Percentiles rank a stretch among this genome's conserved stretches.
phyloP scores from a whole-genome alignment of 805 yeast genomes.

The Yamadazyma paraphyllophila region DNA sequence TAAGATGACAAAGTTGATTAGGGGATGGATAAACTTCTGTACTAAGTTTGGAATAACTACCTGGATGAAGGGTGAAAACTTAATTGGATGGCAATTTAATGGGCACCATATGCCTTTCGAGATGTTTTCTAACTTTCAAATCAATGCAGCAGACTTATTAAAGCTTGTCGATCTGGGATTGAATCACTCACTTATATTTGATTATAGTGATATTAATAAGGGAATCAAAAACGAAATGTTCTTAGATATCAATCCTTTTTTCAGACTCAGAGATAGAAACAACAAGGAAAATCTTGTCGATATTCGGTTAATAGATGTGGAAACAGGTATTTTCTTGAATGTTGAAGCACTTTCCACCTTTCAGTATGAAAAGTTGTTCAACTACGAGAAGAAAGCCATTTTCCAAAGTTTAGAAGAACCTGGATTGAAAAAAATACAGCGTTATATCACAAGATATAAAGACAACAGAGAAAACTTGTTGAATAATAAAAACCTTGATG shows the following conservation, averaged over 20 bases:
- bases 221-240: conserved; percentile 23
- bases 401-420: conserved; percentile 13
- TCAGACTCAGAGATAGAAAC: conserved; percentile 32
- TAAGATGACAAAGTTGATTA: conserved; percentile 36
- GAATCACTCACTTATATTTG: conserved; percentile 44
- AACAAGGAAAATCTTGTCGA: conserved; percentile 52
- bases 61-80: conserved; percentile 34
- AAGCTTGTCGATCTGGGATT: conserved; percentile 32
- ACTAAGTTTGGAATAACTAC: conserved; percentile 36
- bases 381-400: conserved; percentile 22
- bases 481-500: conserved; percentile 18
- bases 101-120: conserved; percentile 56
- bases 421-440: conserved; percentile 16
- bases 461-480: conserved; percentile 11
- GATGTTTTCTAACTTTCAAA: conserved; percentile 50
- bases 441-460: conserved; percentile 9
- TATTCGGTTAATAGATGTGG: conserved; percentile 52
- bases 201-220: conserved; percentile 19
- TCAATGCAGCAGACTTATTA: conserved; percentile 42
- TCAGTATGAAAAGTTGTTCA: conserved; percentile 13
- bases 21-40: conserved; percentile 45
- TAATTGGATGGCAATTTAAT: conserved; percentile 51
- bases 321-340: conserved; percentile 42
- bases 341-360: conserved; percentile 35
- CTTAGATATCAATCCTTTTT: conserved; percentile 30